These are phyloP conservation scores for Suillus discolor DNA, from an alignment of 768 basidiomycete genomes.

Conservation along the genomic window DNA sequence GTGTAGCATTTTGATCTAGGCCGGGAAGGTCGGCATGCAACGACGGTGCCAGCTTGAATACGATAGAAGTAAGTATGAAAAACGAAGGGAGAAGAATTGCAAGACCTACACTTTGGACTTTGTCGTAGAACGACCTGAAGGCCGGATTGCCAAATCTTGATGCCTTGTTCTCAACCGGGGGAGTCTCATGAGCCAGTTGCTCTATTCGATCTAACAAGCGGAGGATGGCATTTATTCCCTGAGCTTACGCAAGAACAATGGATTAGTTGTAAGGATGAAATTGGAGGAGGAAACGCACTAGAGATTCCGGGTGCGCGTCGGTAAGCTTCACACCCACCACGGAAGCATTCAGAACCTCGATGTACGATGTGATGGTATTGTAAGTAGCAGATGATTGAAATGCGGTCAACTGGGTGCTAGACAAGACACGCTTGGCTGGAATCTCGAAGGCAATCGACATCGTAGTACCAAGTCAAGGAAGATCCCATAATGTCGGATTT, in stretches of 20 bases:
- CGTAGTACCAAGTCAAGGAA: conserved; percentile 11
- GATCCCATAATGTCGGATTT: conserved; percentile 1
- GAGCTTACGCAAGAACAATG: conserved; percentile 16
- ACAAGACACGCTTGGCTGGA: conserved; percentile 76
- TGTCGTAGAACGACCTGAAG: conserved; percentile 90
- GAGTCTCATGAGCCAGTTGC: conserved; percentile 64
- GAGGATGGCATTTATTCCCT: conserved; percentile 70
- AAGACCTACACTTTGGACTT: conserved; percentile 60
- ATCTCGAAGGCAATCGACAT: conserved; percentile 42
- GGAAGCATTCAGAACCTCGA: conserved; percentile 73
- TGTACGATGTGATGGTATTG: conserved; percentile 63
- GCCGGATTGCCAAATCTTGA: conserved; percentile 98
- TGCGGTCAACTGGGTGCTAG: conserved; percentile 73
- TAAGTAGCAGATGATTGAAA: conserved; percentile 81
- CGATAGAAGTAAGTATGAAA: conserved; percentile 2
- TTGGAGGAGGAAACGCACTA: conserved; percentile 47
- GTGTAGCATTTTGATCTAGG: conserved; percentile 56
- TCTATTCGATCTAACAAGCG: conserved; percentile 68
- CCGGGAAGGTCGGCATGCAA: conserved; percentile 63
- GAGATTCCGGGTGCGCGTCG: conserved; percentile 56
- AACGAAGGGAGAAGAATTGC: neutral
- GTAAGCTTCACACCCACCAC: conserved; percentile 78
- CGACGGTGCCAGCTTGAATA: conserved; percentile 47
- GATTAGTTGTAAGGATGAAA: conserved; percentile 9
- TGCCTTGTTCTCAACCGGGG: conserved; percentile 85